Conservation (phyloP, 805 yeast genomes). For the Naumovozyma castellii region DNA sequence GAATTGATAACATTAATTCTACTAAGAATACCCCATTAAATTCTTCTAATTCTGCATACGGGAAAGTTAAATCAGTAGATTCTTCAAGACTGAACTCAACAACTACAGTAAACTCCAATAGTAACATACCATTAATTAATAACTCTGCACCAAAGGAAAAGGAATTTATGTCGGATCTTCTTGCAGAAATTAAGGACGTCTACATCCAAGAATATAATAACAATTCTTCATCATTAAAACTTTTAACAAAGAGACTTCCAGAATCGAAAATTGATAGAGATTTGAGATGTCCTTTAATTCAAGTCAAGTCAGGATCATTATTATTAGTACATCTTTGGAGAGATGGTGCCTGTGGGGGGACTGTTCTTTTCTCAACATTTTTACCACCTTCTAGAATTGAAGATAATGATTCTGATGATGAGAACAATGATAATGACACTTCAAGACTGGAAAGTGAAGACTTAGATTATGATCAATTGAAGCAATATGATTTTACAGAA, state of each 20-base stretch:
- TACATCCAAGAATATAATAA: conserved; percentile 19
- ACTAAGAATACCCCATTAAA: background rate
- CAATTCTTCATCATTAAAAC: conserved; percentile 20
- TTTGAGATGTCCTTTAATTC: conserved; percentile 19
- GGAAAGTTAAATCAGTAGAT: background rate
- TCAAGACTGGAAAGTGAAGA: background rate
- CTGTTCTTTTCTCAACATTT: conserved; percentile 23
- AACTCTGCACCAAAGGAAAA: conserved; percentile 3
- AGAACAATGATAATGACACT: conserved; percentile 7
- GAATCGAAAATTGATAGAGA: conserved; percentile 21
- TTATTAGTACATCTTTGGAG: conserved; percentile 26
- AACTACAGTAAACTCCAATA: background rate
- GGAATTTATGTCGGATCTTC: conserved; percentile 19
- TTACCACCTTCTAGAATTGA: conserved; percentile 18
- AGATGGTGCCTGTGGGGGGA: conserved; percentile 25
- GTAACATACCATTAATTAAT: background rate
- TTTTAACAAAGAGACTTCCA: conserved; percentile 20
- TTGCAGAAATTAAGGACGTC: conserved; percentile 18
- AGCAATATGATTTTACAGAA: conserved; percentile 4
- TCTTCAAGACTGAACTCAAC: background rate
- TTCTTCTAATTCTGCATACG: background rate
- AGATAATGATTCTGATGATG: conserved; percentile 4
- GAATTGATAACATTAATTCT: background rate
- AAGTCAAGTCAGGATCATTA: conserved; percentile 19
- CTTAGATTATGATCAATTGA: background rate